These are phyloP conservation scores for Termitomyces sp. DNA, from an alignment of 768 basidiomycete genomes.

Conservation along the genomic window DNA sequence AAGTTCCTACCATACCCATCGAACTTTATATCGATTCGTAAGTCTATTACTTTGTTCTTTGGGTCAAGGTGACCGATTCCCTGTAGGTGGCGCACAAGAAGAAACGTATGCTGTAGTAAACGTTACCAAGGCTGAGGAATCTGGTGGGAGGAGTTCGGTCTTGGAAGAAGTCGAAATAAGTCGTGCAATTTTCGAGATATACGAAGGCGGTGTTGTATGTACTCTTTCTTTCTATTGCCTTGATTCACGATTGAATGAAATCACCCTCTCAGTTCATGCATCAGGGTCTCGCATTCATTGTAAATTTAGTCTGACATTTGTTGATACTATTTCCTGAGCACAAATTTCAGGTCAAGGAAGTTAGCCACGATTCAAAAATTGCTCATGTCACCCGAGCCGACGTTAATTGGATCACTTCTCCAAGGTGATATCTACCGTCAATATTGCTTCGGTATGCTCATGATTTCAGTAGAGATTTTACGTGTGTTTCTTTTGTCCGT, in stretches of 20 bases:
- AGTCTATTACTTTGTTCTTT: conserved; percentile 2
- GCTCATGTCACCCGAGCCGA: conserved; percentile 70
- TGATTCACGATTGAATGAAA: background rate
- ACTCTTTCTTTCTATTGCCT: conserved; percentile 1
- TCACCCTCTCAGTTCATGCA: conserved; percentile 63
- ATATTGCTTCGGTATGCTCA: background rate
- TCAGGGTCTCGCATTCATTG: conserved; percentile 78
- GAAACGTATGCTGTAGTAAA: conserved; percentile 76
- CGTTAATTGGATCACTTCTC: conserved; percentile 79
- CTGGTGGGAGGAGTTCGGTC: conserved; percentile 31
- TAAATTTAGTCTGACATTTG: conserved; percentile 23
- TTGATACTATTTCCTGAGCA: background rate
- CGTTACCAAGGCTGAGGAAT: conserved; percentile 34
- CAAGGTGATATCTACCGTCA: conserved; percentile 33
- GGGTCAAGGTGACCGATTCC: background rate
- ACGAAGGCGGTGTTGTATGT: conserved; percentile 81
- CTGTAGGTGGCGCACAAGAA: conserved; percentile 57
- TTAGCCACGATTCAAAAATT: conserved; percentile 72
- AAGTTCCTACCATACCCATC: conserved; percentile 77
- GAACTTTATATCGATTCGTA: conserved; percentile 64
- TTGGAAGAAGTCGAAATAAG: conserved; percentile 83
- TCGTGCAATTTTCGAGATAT: conserved; percentile 80
- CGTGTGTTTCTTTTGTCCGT: conserved; percentile 35
- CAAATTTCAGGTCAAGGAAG: conserved; percentile 55
- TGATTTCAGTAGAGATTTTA: conserved; percentile 52